Evolutionary conservation across 306 rosid species (phyloP).

Genomic region (Rosa persica): DNA sequence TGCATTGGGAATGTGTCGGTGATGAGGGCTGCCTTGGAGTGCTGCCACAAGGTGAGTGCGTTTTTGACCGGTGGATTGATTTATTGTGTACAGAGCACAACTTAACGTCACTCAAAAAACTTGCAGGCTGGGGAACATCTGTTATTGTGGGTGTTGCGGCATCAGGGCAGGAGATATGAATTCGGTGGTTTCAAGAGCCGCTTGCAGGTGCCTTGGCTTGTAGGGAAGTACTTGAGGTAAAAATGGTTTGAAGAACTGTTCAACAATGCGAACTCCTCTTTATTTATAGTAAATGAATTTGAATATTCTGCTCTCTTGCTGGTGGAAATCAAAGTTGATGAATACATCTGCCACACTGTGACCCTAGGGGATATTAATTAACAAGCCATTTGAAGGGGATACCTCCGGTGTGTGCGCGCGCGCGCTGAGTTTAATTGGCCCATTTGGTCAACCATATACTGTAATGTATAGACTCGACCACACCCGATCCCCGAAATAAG

Average conservation of each 20-base stretch:
- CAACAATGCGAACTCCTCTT: neutral
- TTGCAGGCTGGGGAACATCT: constrained; percentile 92
- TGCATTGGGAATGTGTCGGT: constrained; percentile 94
- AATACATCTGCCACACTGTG: constrained; percentile 83
- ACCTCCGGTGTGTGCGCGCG: constrained; percentile 97
- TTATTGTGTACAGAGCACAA: neutral
- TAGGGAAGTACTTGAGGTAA: constrained; percentile 89
- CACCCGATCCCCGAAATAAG: too few species aligned
- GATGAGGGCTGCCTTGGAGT: constrained; percentile 94
- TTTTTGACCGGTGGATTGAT: constrained; percentile 19
- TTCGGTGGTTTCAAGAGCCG: constrained; percentile 97
- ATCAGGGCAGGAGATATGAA: constrained; percentile 87
- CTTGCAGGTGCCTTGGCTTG: constrained; percentile 96
- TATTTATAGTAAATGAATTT: neutral
- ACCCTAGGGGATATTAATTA: constrained; percentile 74
- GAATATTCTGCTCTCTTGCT: constrained; percentile 12
- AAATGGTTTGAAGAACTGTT: neutral
- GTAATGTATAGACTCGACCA: too few species aligned
- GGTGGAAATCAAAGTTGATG: constrained; percentile 97
- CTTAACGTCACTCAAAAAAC: constrained; percentile 12
- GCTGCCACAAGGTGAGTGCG: constrained; percentile 83
- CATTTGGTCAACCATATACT: too few species aligned
- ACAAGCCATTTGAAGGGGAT: constrained; percentile 84
- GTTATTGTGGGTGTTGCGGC: constrained; percentile 96
- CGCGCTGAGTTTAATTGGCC: too few species aligned